Percentiles rank a stretch among this genome's conserved stretches.
Conservation (phyloP, 257 asterid species). For the Plantago major region DNA sequence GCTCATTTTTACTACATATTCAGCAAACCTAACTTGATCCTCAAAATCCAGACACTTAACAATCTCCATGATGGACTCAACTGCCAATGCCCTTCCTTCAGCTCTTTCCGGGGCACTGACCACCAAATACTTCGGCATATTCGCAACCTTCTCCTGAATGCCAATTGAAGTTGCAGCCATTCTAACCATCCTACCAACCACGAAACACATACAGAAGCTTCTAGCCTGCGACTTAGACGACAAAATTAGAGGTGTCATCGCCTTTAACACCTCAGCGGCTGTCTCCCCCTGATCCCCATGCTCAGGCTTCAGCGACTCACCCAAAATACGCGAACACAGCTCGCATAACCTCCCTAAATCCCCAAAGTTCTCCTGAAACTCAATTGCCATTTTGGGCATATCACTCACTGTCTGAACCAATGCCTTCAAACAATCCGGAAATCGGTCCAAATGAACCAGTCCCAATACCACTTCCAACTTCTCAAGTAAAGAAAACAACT, state of each 20-base stretch:
- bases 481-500: slow-evolving; percentile 55
- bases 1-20: slow-evolving; percentile 69
- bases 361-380: slow-evolving; percentile 44
- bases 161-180: slow-evolving; percentile 40
- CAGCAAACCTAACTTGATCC: slow-evolving; percentile 54
- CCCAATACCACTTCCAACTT: slow-evolving; percentile 61
- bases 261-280: slow-evolving; percentile 73
- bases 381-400: slow-evolving; percentile 54
- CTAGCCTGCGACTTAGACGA: slow-evolving; percentile 51
- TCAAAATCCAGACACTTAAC: slow-evolving; percentile 60
- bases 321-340: slow-evolving; percentile 46
- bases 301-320: slow-evolving; percentile 55
- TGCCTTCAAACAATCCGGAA: slow-evolving; percentile 83
- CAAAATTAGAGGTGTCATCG: slow-evolving; percentile 55
- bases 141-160: slow-evolving; percentile 53
- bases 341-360: slow-evolving; percentile 53
- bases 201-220: slow-evolving; percentile 59
- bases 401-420: slow-evolving; percentile 73
- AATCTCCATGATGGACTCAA: slow-evolving; percentile 68
- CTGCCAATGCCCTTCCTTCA: slow-evolving; percentile 77
- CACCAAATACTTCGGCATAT: slow-evolving; percentile 73
- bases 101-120: slow-evolving; percentile 83
- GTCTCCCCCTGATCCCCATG: slow-evolving; percentile 70
- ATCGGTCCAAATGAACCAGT: slow-evolving; percentile 73
- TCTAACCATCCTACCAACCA: slow-evolving; percentile 54